Conservation (phyloP, 2,329 filamentous ascomycete species). For the Aureobasidium lini region DNA sequence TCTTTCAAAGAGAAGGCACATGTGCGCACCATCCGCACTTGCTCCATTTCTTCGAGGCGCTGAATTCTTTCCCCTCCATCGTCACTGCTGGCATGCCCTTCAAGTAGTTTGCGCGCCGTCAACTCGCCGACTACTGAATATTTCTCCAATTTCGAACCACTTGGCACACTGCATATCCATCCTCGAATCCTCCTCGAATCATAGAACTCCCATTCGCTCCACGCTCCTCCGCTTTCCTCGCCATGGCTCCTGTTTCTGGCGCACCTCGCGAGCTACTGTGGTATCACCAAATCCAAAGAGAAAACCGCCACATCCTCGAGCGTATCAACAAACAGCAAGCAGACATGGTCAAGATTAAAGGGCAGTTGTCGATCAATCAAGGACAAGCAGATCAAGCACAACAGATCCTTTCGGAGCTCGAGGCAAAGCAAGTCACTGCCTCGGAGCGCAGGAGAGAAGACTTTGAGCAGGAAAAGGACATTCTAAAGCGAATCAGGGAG, state of each 20-base stretch:
- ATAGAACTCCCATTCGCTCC: neutral
- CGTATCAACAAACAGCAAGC: neutral
- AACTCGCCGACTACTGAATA: no score
- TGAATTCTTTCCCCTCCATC: no score
- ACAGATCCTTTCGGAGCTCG: neutral
- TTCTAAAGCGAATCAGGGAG: neutral
- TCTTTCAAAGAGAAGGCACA: neutral
- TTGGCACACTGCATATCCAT: neutral
- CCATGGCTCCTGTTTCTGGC: neutral
- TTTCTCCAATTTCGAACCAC: no score
- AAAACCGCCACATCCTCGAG: conserved; percentile 1
- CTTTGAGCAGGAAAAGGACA: conserved; percentile 10
- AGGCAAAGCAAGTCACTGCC: neutral
- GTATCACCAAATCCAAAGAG: conserved; percentile 6
- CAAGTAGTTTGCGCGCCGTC: no score
- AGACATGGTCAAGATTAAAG: conserved; percentile 1
- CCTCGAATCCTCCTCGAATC: no score
- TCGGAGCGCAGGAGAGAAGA: conserved; percentile 1
- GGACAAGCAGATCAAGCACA: neutral
- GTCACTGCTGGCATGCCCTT: no score
- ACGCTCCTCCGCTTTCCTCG: no score
- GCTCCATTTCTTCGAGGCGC: no score
- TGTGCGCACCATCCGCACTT: no score
- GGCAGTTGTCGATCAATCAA: neutral
- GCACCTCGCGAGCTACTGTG: conserved; percentile 10